Conservation (phyloP, 2,329 filamentous ascomycete genomes). For the Ascochyta rabiei region DNA sequence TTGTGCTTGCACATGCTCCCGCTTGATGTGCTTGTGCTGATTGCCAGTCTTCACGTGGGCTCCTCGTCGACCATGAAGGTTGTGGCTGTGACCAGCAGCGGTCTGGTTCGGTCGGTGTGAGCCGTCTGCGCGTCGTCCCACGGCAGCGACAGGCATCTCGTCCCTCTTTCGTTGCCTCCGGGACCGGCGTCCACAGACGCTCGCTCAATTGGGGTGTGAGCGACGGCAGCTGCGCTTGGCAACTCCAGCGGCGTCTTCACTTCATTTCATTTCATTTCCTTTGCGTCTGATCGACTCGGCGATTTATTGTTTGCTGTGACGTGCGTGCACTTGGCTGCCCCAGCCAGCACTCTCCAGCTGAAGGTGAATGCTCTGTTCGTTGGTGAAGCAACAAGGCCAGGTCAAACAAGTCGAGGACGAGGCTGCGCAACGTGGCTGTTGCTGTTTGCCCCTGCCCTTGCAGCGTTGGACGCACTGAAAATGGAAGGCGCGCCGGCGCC, state of each 20-base stretch:
- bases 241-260: conserved; percentile 11
- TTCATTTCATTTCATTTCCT: conserved; percentile 1
- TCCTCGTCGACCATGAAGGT: background rate
- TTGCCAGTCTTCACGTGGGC: conserved; percentile 1
- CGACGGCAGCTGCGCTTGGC: conserved; percentile 9
- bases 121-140: conserved; percentile 6
- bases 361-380: background rate
- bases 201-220: conserved; percentile 5
- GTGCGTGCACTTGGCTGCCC: conserved; percentile 2
- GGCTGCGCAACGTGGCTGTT: conserved; percentile 5
- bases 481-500: conserved; percentile 12
- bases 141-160: conserved; percentile 11
- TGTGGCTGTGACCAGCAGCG: background rate
- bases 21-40: conserved; percentile 1
- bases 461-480: conserved; percentile 4
- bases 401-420: background rate
- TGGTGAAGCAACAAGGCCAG: background rate
- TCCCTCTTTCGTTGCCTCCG: conserved; percentile 4
- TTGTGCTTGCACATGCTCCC: conserved; percentile 11
- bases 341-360: background rate
- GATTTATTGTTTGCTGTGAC: conserved; percentile 4
- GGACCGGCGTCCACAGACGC: background rate
- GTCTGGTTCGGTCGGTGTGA: background rate
- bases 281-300: conserved; percentile 13
- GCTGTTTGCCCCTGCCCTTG: conserved; percentile 3